Conservation (phyloP, 176 grass and related monocot species). For the Neostapfia colusana region DNA sequence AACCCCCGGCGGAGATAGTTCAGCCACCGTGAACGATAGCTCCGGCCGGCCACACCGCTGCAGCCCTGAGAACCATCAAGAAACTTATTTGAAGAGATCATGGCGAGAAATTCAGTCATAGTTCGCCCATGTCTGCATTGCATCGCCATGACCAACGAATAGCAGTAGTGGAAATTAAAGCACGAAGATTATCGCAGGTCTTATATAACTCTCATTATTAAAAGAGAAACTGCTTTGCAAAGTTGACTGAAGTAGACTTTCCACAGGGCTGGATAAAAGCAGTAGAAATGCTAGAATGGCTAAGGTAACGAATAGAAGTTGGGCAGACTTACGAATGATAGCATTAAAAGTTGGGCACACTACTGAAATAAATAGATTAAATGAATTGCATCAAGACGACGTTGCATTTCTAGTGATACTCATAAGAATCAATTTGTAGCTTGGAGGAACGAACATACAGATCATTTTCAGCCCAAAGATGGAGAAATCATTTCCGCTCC, state of each 20-base stretch:
- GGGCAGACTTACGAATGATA: neutral
- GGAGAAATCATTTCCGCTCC: neutral
- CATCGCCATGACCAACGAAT: neutral
- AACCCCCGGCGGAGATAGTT: conserved; percentile 63
- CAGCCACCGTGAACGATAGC: conserved; percentile 61
- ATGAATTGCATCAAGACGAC: neutral
- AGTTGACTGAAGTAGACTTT: neutral
- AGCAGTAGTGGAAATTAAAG: neutral
- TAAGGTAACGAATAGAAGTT: too few relatives aligned
- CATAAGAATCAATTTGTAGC: neutral
- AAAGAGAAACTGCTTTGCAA: neutral
- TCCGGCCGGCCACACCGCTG: conserved; percentile 43
- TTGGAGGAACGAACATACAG: neutral
- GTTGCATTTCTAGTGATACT: neutral
- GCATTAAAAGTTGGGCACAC: neutral
- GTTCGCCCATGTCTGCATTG: neutral
- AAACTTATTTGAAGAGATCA: neutral
- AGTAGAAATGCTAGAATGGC: neutral
- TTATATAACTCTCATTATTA: neutral
- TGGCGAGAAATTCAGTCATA: neutral
- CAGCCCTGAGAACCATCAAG: conserved; percentile 39
- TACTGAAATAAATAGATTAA: neutral
- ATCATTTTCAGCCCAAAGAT: conserved; percentile 14
- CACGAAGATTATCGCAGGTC: neutral
- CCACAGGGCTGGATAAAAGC: neutral